Percentiles rank a stretch among this genome's conserved stretches.
Evolutionary conservation across 345 rosid genomes (phyloP).

Genomic region (Acer saccharum): DNA sequence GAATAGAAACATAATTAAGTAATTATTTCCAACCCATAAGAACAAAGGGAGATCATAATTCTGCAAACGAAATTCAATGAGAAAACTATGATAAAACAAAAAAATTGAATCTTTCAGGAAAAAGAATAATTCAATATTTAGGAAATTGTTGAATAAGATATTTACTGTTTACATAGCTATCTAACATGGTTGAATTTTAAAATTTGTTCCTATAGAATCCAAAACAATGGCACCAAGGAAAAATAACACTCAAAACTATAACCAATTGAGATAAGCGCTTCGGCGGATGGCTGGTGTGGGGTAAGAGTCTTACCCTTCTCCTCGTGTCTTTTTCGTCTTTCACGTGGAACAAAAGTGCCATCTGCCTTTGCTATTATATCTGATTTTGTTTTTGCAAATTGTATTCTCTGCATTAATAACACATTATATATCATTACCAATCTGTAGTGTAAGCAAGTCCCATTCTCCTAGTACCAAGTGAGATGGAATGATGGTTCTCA

Average conservation of each 20-base stretch:
- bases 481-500: neutral
- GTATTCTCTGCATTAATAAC: slow-evolving; percentile 69
- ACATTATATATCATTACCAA: slow-evolving; percentile 3
- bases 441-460: neutral
- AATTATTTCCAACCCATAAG: neutral
- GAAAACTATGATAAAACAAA: neutral
- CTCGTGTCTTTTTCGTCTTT: slow-evolving; percentile 90
- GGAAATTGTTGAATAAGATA: neutral
- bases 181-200: neutral
- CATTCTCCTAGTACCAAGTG: slow-evolving; percentile 4
- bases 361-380: slow-evolving; percentile 94
- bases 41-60: neutral
- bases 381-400: slow-evolving; percentile 89
- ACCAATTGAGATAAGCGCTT: neutral
- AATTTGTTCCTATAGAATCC: neutral
- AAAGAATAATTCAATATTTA: neutral
- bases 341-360: slow-evolving; percentile 96
- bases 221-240: neutral
- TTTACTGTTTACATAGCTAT: neutral
- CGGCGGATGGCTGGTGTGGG: neutral
- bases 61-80: neutral
- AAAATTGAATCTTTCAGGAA: neutral
- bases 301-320: slow-evolving; percentile 68
- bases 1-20: neutral
- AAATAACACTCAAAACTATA: neutral